Conservation (phyloP, 306 rosid genomes). For the Cucumis cinereus region DNA sequence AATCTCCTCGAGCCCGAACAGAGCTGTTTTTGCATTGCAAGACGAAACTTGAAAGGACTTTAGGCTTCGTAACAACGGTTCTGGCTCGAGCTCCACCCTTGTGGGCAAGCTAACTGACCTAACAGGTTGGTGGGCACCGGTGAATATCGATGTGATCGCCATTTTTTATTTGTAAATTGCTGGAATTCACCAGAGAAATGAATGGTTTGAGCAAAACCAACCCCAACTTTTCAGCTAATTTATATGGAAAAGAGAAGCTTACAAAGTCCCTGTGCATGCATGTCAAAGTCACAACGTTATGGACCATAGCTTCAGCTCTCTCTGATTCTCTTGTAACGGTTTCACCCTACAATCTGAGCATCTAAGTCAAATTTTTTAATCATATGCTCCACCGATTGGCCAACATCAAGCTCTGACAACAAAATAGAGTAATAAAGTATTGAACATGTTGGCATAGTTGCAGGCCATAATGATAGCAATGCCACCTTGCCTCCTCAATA, state of each 20-base stretch:
- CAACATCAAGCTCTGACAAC: constrained; percentile 7
- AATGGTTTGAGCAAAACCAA: constrained; percentile 3
- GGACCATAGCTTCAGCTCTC: background rate
- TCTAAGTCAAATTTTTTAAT: constrained; percentile 7
- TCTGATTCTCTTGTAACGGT: constrained; percentile 18
- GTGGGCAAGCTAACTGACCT: constrained; percentile 78
- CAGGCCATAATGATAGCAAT: constrained; percentile 4
- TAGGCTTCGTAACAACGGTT: constrained; percentile 33
- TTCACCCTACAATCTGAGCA: constrained; percentile 12
- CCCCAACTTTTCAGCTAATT: background rate
- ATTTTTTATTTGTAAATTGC: background rate
- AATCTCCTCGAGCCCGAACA: constrained; percentile 26
- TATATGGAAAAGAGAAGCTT: background rate
- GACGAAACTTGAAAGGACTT: constrained; percentile 19
- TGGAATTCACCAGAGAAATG: background rate
- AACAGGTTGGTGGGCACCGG: constrained; percentile 28
- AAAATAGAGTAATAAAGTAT: constrained; percentile 2
- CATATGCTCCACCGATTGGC: background rate
- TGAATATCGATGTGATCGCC: constrained; percentile 6
- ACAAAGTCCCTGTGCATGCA: background rate
- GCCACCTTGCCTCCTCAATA: constrained; percentile 25
- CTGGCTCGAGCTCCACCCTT: constrained; percentile 37
- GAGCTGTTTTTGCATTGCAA: constrained; percentile 7
- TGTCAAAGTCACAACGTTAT: background rate
- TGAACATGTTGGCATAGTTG: constrained; percentile 4